phyloP scores from a whole-genome alignment of 805 yeast species.

The Candida railenensis region DNA sequence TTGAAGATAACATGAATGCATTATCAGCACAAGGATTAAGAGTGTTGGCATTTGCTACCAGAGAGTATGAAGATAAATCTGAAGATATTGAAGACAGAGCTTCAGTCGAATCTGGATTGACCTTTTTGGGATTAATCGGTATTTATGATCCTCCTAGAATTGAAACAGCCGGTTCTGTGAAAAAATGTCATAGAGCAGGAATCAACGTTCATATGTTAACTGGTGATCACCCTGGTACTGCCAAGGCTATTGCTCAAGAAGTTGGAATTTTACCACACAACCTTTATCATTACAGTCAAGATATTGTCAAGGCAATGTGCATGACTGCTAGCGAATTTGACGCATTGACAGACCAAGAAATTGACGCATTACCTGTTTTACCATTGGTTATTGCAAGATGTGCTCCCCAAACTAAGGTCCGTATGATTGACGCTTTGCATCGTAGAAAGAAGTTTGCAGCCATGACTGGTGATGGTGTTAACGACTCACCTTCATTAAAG shows the following conservation, averaged over 20 bases:
- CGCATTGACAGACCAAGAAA: slow-evolving; percentile 54
- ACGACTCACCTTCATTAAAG: slow-evolving; percentile 93
- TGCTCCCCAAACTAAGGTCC: slow-evolving; percentile 79
- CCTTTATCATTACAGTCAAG: slow-evolving; percentile 52
- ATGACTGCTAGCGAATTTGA: slow-evolving; percentile 78
- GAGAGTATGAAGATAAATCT: slow-evolving; percentile 13
- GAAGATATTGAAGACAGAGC: slow-evolving; percentile 17
- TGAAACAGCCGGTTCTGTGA: slow-evolving; percentile 27
- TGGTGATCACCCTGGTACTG: slow-evolving; percentile 36
- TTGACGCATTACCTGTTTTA: slow-evolving; percentile 61
- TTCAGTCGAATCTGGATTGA: slow-evolving; percentile 19
- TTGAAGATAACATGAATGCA: slow-evolving; percentile 26
- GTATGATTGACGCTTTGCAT: slow-evolving; percentile 74
- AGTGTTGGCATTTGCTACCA: slow-evolving; percentile 31
- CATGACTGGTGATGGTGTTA: slow-evolving; percentile 97
- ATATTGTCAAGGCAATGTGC: slow-evolving; percentile 62
- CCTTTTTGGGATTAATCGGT: slow-evolving; percentile 30
- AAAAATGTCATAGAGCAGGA: slow-evolving; percentile 32
- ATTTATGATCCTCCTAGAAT: slow-evolving; percentile 37
- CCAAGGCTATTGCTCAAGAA: slow-evolving; percentile 35
- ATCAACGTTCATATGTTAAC: slow-evolving; percentile 36
- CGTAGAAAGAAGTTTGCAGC: slow-evolving; percentile 52
- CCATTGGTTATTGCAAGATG: slow-evolving; percentile 82
- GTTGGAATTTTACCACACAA: slow-evolving; percentile 41
- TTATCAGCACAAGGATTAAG: slow-evolving; percentile 29